Evolutionary conservation across 2,329 filamentous ascomycete genomes (phyloP), one percentile per base, ranked within the genome.

Genomic region (Karstenula rhodostoma): DNA sequence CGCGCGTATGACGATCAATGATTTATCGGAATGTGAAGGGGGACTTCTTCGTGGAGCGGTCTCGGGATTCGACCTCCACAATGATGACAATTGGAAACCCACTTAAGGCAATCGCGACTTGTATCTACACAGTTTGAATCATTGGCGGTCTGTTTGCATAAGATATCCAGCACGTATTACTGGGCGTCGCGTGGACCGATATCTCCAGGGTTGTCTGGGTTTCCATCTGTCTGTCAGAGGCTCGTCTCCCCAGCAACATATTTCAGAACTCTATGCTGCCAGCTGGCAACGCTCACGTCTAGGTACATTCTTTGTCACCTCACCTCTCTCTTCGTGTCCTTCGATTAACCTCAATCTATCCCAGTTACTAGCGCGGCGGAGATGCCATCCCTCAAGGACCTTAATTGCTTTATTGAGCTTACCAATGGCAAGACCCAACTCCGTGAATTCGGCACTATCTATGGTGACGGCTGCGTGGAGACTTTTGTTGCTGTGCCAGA

Each of bases 341-440:
- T 22, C 23, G 5, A n/a, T 37, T 37, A n/a, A 32, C 5, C 48
- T 27, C 19, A 22, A 3, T 9, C 22, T 9, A 27, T 17, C 33
- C 13, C 12, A 2, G n/a, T 15, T 15, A 19, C 12, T 17, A 6
- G 8, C 9, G 22, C 49, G n/a, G 33, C 33, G 42, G 42, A 23
- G 0, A 87, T 87, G 85, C 85, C 85, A 8, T 80, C 77, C 5
- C 80, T 86, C 60, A 85, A 83, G 67, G 80, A 85, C 33, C 75
- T 87, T 33, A 78, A 69, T 22, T 87, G 85, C 77, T 78, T 78
- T 40, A 78, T 87, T 44, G 81, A 85, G 76, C 79, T 84, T 53
- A 75, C 78, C 8, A 69, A 75, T n/a, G 75, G 76, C n/a, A 74
- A 78, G 42, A 49, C 63, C 25, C 58, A 60, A 13, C 76, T 87